These are phyloP conservation scores for Ceratocystis eucalypticola DNA, from an alignment of 2,329 filamentous ascomycete genomes.

Conservation along the genomic window DNA sequence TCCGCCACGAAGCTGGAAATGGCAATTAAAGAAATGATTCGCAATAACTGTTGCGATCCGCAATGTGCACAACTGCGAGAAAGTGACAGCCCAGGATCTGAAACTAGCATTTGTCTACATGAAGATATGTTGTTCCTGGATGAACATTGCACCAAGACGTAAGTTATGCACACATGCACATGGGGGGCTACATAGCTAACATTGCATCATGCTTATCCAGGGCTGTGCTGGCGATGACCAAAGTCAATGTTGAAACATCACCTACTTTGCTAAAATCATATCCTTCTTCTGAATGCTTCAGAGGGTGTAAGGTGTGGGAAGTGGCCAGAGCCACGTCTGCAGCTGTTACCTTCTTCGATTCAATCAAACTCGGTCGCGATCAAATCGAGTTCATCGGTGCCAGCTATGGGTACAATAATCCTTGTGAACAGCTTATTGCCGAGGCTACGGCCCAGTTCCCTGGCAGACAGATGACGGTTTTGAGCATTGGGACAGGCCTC, in stretches of 20 bases:
- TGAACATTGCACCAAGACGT: neutral
- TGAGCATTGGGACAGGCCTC: conserved; percentile 25
- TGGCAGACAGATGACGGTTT: conserved; percentile 15
- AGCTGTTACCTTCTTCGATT: conserved; percentile 25
- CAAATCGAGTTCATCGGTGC: conserved; percentile 25
- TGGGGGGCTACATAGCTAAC: neutral
- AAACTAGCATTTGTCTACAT: neutral
- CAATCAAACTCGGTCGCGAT: conserved; percentile 23
- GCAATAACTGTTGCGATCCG: neutral
- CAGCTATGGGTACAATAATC: conserved; percentile 26
- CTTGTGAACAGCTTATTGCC: conserved; percentile 24
- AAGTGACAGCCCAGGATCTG: no score
- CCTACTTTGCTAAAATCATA: conserved; percentile 24
- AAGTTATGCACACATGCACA: neutral
- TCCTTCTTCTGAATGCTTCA: conserved; percentile 17
- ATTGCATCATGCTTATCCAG: neutral
- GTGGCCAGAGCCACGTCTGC: conserved; percentile 25
- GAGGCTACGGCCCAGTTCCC: conserved; percentile 24
- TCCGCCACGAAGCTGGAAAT: neutral
- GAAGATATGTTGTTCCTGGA: neutral
- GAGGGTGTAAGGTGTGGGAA: conserved; percentile 24
- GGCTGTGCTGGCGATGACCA: neutral
- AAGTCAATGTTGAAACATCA: conserved; percentile 14
- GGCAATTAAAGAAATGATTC: neutral
- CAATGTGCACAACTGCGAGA: no score